Evolutionary conservation across 2,329 filamentous ascomycete genomes (phyloP).

Genomic region (Diaporthe humulicola): DNA sequence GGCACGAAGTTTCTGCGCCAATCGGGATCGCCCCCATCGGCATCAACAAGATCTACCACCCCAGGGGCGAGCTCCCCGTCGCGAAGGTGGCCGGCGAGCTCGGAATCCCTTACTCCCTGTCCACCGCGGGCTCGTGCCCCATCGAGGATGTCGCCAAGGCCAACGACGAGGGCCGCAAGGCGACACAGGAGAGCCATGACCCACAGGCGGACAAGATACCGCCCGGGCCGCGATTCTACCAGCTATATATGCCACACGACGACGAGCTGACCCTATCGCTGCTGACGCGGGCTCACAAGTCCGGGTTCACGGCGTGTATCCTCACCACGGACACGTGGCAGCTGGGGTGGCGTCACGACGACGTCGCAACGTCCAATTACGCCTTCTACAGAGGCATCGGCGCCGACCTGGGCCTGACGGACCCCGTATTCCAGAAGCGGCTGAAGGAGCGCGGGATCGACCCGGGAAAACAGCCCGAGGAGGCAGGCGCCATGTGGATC

Average conservation of each 20-base stretch:
- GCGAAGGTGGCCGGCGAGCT: conserved; percentile 72
- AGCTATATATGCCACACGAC: conserved; percentile 75
- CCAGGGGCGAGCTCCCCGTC: conserved; percentile 68
- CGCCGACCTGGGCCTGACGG: conserved; percentile 68
- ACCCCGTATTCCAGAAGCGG: conserved; percentile 70
- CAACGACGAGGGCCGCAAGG: conserved; percentile 60
- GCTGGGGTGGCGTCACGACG: conserved; percentile 72
- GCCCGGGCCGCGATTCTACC: conserved; percentile 66
- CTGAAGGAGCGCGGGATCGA: conserved; percentile 67
- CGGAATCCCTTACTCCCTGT: conserved; percentile 70
- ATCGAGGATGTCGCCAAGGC: conserved; percentile 71
- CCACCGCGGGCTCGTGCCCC: conserved; percentile 66
- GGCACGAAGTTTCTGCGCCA: conserved; percentile 69
- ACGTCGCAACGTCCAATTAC: conserved; percentile 69
- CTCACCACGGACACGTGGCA: conserved; percentile 75
- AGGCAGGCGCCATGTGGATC: conserved; percentile 72
- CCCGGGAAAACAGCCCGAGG: conserved; percentile 61
- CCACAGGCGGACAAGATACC: conserved; percentile 28
- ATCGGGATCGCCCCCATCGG: conserved; percentile 76
- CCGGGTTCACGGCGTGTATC: conserved; percentile 69
- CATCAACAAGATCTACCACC: conserved; percentile 76
- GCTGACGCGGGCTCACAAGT: conserved; percentile 65
- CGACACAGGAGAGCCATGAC: conserved; percentile 39
- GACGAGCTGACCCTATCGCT: conserved; percentile 70
- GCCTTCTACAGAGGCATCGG: conserved; percentile 74